A percentile compares a stretch with the other conserved stretches of the same genome.
These are phyloP conservation scores for Arabis alpina DNA, from an alignment of 345 rosid genomes.

Conservation along the genomic window DNA sequence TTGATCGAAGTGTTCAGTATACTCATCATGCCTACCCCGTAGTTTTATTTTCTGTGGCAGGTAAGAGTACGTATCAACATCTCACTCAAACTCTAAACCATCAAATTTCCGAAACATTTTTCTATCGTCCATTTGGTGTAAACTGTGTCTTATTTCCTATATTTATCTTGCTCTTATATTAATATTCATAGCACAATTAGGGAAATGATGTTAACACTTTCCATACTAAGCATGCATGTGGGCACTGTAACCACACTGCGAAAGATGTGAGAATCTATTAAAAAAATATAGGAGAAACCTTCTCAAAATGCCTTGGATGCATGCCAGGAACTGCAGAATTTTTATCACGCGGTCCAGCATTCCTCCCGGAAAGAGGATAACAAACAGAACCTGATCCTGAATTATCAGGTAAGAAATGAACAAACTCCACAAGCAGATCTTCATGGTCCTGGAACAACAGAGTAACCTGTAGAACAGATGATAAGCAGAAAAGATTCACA, in stretches of 20 bases:
- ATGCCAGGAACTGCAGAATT: conserved; percentile 57
- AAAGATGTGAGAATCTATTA: not conserved
- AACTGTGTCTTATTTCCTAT: conserved; percentile 54
- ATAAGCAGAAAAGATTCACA: conserved; percentile 7
- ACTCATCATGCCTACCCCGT: conserved; percentile 52
- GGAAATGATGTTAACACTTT: conserved; percentile 38
- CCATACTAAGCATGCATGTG: conserved; percentile 43
- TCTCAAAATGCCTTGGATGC: conserved; percentile 64
- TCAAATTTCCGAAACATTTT: conserved; percentile 59
- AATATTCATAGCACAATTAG: conserved; percentile 51
- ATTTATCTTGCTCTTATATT: conserved; percentile 53
- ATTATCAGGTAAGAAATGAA: conserved; percentile 83
- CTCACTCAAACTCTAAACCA: conserved; percentile 63
- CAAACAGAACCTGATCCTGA: conserved; percentile 60
- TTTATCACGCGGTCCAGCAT: conserved; percentile 59
- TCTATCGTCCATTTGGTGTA: not conserved
- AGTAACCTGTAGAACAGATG: conserved; percentile 66
- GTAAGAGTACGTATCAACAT: conserved; percentile 55
- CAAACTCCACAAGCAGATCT: conserved; percentile 87
- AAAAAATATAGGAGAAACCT: conserved; percentile 53
- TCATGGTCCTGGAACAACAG: conserved; percentile 70
- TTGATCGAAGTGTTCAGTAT: conserved; percentile 60
- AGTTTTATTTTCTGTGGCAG: conserved; percentile 61
- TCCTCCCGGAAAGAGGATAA: conserved; percentile 58
- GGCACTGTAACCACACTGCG: not conserved